Conservation (phyloP, 345 rosid species). For the Sonneratia caseolaris region DNA sequence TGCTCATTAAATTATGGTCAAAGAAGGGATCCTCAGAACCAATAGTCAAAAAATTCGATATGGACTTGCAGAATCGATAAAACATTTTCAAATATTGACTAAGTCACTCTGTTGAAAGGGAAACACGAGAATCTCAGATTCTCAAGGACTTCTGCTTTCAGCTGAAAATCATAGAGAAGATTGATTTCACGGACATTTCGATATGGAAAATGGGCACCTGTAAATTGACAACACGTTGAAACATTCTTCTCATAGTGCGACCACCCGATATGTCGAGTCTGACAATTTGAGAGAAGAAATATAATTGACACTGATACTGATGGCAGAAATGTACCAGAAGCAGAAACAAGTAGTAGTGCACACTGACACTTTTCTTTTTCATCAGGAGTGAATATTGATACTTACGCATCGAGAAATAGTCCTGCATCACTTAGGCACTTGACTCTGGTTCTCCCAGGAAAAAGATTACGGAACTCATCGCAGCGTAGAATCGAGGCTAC, state of each 20-base stretch:
- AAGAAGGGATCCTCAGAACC: background rate
- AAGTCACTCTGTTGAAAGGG: background rate
- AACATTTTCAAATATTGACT: background rate
- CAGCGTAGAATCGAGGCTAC: slow-evolving; percentile 42
- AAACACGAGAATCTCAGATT: background rate
- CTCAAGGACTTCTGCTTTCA: background rate
- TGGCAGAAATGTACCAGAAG: background rate
- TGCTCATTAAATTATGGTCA: background rate
- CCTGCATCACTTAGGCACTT: slow-evolving; percentile 58
- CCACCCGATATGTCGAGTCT: slow-evolving; percentile 41
- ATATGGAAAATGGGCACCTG: slow-evolving; percentile 24
- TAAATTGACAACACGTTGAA: slow-evolving; percentile 30
- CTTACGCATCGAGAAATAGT: slow-evolving; percentile 45
- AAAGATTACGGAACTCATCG: slow-evolving; percentile 37
- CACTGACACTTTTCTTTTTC: too few species aligned
- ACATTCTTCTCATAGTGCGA: slow-evolving; percentile 34
- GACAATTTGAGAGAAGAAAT: slow-evolving; percentile 6
- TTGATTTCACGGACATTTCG: background rate
- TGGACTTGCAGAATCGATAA: background rate
- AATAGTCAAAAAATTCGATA: background rate
- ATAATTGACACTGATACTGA: background rate
- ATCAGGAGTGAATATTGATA: background rate
- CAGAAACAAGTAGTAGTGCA: background rate
- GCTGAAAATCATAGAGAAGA: background rate
- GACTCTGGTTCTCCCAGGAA: slow-evolving; percentile 31